Evolutionary conservation across 805 yeast genomes (phyloP), one percentile per base, ranked within the genome.

Genomic region (Candida sakaeoensis): DNA sequence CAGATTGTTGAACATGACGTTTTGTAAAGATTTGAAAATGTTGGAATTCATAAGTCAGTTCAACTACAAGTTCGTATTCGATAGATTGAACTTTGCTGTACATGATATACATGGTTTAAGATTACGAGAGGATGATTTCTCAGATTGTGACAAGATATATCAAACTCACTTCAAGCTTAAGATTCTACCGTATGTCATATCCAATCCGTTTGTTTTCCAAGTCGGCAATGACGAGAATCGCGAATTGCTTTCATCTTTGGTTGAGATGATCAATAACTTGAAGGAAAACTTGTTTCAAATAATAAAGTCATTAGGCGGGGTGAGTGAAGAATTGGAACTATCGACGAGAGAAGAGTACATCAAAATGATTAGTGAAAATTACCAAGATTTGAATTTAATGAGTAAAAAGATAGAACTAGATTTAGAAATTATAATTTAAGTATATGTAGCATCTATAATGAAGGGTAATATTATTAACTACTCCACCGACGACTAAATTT

Each of bases 311-410:
- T 16, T 40, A 9, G 33, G 40, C 1, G 13, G n/a, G 16, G 8
- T 28, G 9, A 31, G 19, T 16, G 14, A 21, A 3, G 7, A 15
- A 12, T 25, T 27, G 15, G n/a, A 3, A 6, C 8, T 14, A 18
- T 26, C 16, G 4, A 9, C 18, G 13, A 53, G 55, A 26, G 56
- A 50, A 23, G 55, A 52, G 2, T 16, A 58, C 18, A 52, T 60
- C 4, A 45, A 46, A 23, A 39, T 44, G 7, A 44, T 54, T 23
- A 54, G 61, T 16, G 57, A 56, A 9, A 49, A 50, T 14, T 60
- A 56, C 42, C 53, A 51, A 36, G 42, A 43, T 13, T 41, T 60
- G 25, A 52, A 51, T 41, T 44, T 48, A 39, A 23, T 60, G 4
- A 45, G 47, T 26, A 50, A 42, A 16, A 50, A 50, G 25, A 40